Evolutionary conservation across 2,329 filamentous ascomycete species (phyloP), one percentile per base, ranked within the genome.

Genomic region (Penicillium sp.): DNA sequence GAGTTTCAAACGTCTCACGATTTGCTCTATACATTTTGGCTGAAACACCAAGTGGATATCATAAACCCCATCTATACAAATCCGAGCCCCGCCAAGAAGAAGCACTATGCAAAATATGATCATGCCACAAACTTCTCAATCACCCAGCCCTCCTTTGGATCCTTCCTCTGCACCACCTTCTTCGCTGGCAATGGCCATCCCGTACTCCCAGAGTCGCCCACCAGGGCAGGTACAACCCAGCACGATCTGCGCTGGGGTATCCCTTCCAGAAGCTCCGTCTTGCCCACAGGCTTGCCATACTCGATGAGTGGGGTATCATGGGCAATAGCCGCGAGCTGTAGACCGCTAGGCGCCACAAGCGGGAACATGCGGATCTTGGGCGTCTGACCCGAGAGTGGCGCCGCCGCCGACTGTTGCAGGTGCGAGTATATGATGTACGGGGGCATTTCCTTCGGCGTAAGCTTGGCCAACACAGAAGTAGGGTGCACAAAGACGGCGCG

Each of bases 271-370:
- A 77, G 75, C 62, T 83, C 81, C 14, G 90, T 85, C 80, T 95
- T 93, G 67, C 95, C 95, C 71, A 97, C 88, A 1, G 95, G 94
- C 79, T 98, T 98, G 3, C 92, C 91, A 66, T 94, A 92, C 39
- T 85, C 85, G 22, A 98, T 75, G 55, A 99, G 79, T 50, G 92
- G 91, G 13, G 95, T 98, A 0, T 90, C 91, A 72, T 92, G 89
- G 5, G 92, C 91, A 55, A 98, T 81, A 1, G 86, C 87, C 4
- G 90, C 86, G 6, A 99, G 82, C 73, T 96, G 90, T 2, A 85
- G 83, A 1, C 87, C 89, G 16, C 87, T 90, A 6, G 96, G 81
- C 31, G 93, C 86, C 2, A 92, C 94, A 19, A 99, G 82, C 3
- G 94, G 85, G 71, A 94, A 90, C 90, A 99, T 96, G 44, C 95